Percentiles rank a stretch among this genome's conserved stretches.
Conservation (phyloP, 2,329 filamentous ascomycete genomes). For the Colletotrichum phormii region DNA sequence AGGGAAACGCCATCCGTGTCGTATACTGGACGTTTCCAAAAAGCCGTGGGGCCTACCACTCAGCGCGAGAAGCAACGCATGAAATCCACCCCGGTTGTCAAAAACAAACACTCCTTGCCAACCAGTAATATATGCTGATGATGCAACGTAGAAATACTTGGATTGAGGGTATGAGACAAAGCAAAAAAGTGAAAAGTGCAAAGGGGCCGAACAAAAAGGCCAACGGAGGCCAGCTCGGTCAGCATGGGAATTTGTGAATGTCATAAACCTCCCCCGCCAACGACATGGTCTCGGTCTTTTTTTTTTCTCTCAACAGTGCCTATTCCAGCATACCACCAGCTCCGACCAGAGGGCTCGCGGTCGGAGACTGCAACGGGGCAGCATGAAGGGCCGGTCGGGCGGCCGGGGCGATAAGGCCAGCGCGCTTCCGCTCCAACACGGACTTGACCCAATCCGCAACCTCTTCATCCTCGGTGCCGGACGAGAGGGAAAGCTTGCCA, state of each 20-base stretch:
- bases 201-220: slow-evolving; percentile 5
- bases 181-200: slow-evolving; percentile 25
- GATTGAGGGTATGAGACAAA: slow-evolving; percentile 36
- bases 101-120: slow-evolving; percentile 20
- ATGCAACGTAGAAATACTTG: slow-evolving; percentile 36
- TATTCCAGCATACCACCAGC: slow-evolving; percentile 2
- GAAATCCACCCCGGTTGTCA: neutral
- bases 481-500: slow-evolving; percentile 55
- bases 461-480: slow-evolving; percentile 74
- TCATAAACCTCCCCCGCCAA: slow-evolving; percentile 21
- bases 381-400: slow-evolving; percentile 87
- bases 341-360: slow-evolving; percentile 51
- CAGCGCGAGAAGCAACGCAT: neutral
- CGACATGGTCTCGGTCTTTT: slow-evolving; percentile 29
- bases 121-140: slow-evolving; percentile 26
- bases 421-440: slow-evolving; percentile 75
- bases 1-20: slow-evolving; percentile 8
- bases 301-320: neutral
- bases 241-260: slow-evolving; percentile 16
- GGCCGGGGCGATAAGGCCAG: slow-evolving; percentile 62
- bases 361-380: slow-evolving; percentile 81
- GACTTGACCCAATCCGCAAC: slow-evolving; percentile 86
- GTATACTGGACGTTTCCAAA: slow-evolving; percentile 19
- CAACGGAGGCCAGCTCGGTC: slow-evolving; percentile 36
- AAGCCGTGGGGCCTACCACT: neutral